Conservation (phyloP, 2,329 filamentous ascomycete genomes). For the Alternaria triticimaculans region DNA sequence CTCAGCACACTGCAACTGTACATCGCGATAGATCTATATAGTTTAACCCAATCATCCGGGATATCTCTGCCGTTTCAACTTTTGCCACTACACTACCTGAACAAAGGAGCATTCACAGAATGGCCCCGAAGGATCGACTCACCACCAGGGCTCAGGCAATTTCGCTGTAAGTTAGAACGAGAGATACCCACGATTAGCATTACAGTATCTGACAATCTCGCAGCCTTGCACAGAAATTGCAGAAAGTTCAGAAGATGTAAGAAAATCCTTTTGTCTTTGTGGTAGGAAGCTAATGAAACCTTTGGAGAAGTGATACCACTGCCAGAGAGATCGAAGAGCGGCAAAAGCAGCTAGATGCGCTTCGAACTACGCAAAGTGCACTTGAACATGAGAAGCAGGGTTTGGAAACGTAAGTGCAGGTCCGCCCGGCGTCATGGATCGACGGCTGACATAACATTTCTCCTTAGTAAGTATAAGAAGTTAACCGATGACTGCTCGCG, state of each 20-base stretch:
- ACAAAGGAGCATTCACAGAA: neutral
- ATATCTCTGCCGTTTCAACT: neutral
- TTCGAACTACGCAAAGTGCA: neutral
- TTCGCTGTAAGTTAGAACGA: neutral
- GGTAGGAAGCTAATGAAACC: neutral
- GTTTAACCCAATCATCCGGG: accelerated
- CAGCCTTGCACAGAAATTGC: neutral
- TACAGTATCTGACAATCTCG: neutral
- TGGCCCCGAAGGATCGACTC: neutral
- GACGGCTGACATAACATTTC: neutral
- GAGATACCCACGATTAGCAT: neutral
- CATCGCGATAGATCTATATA: neutral
- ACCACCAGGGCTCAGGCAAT: neutral
- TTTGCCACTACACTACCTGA: neutral
- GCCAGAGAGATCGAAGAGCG: neutral
- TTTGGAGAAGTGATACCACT: neutral
- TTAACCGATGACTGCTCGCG: neutral
- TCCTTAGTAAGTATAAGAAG: neutral
- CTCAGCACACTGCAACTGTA: neutral
- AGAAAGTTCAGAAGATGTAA: neutral
- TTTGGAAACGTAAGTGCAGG: neutral
- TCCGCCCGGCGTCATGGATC: accelerated
- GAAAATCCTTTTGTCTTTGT: neutral
- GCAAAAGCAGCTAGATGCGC: neutral
- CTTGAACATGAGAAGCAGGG: neutral